Evolutionary conservation across 1,139 yeast genomes (phyloP).

Genomic region (Groenewaldozyma sp.): DNA sequence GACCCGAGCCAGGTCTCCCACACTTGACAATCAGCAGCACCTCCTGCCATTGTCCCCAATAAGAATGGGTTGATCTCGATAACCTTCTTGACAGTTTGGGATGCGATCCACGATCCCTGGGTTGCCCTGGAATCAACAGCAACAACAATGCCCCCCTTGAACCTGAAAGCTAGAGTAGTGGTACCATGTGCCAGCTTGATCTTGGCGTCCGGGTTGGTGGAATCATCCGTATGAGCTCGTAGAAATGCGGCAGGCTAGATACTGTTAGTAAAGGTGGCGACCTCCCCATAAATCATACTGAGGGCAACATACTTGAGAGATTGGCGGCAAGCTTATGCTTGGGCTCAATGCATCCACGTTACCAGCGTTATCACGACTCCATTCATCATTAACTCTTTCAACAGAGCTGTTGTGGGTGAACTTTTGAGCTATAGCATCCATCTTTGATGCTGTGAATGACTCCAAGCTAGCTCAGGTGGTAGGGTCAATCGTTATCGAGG

Average conservation of each 20-base stretch:
- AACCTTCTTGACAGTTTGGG: conserved; percentile 95
- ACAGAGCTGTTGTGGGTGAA: conserved; percentile 12
- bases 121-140: conserved; percentile 98
- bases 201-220: conserved; percentile 82
- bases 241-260: conserved; percentile 78
- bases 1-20: conserved; percentile 99
- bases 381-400: conserved; percentile 8
- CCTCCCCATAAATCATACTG: not conserved
- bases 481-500: no score
- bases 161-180: conserved; percentile 92
- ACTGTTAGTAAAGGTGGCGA: conserved; percentile 4
- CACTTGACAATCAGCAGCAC: conserved; percentile 99
- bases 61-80: conserved; percentile 92
- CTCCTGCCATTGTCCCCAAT: conserved; percentile 99
- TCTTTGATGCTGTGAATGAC: no score
- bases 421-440: conserved; percentile 20
- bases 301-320: conserved; percentile 48
- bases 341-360: conserved; percentile 37
- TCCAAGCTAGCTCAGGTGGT: no score
- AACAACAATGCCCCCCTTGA: conserved; percentile 90
- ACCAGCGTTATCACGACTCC: conserved; percentile 5
- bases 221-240: conserved; percentile 97
- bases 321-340: conserved; percentile 66
- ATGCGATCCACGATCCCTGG: conserved; percentile 98
- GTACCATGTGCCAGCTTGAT: conserved; percentile 98